Base-by-base conservation (phyloP, 768 basidiomycete species). In the Asterophora parasitica region DNA sequence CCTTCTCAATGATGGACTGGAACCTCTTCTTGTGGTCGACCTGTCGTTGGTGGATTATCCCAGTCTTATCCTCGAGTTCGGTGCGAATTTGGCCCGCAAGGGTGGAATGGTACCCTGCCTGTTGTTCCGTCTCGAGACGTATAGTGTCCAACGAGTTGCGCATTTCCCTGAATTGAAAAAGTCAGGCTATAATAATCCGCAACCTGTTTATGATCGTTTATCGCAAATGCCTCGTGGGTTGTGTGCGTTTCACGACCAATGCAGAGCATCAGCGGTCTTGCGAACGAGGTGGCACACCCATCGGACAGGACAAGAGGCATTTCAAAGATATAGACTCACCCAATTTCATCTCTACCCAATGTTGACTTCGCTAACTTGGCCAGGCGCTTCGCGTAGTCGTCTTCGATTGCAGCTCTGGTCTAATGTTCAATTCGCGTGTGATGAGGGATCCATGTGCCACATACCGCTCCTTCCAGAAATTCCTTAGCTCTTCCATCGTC, bases 381-480 rank as follows among this genome's bases (percentile, higher is more conserved):
- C 11, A 99, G 61, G 23, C 84, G 79, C 66, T 92, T 92, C 0
- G 94, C 86, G 60, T 97, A 98, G 31, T 98, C 95, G 59, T 97
- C 93, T 65, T 98, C 94, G 52, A 97, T 96, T 26, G 74, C 55
- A 7, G 92, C 85, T 61, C 95, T 96, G 40, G 34, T 53, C 36
- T 43, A 33, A 46, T 41, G 47, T 53, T 45, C 48, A 52, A 19
- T n/a, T 3, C 26, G 17, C 35, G 44, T 17, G 23, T 44, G 30
- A 42, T 34, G 11, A 44, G 26, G 44, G 5, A 48, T n/a, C 3
- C 32, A 36, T 51, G 34, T 44, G 15, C 23, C 27, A 69, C 82
- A 50, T 53, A 94, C 94, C 95, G 77, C 67, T 98, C 95, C 60
- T 92, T 94, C 90, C 92, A 96, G 60, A 89, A 94, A 36, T 71